A percentile compares a stretch with the other conserved stretches of the same genome.
Conservation (phyloP, 1,284 basidiomycete species). For the Tetrapyrgos nigripes region DNA sequence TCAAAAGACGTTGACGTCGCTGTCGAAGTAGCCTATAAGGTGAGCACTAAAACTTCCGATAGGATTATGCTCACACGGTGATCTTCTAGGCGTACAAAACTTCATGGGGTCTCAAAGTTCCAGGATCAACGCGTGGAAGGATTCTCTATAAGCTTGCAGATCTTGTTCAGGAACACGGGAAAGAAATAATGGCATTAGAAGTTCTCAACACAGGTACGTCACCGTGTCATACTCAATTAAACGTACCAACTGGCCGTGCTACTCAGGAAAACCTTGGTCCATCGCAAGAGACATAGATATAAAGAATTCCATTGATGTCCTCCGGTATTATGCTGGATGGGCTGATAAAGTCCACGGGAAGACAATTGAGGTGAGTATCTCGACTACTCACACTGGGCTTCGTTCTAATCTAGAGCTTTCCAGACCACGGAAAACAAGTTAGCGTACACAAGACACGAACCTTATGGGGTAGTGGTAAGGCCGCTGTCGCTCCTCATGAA, state of each 20-base stretch:
- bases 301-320: constrained; percentile 48
- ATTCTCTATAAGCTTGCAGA: constrained; percentile 74
- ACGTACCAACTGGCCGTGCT: too few relatives aligned
- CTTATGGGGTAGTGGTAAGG: constrained; percentile 81
- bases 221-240: too few relatives aligned
- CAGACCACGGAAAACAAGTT: constrained; percentile 68
- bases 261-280: constrained; percentile 58
- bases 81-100: background rate
- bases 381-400: constrained; percentile 18
- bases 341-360: constrained; percentile 74
- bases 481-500: too few relatives aligned
- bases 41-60: constrained; percentile 24
- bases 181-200: constrained; percentile 78
- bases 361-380: constrained; percentile 58
- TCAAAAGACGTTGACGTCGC: constrained; percentile 30
- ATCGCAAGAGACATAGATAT: constrained; percentile 60
- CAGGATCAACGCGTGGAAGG: constrained; percentile 67
- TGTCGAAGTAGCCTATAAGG: constrained; percentile 55
- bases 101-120: constrained; percentile 66
- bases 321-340: constrained; percentile 57
- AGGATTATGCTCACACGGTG: background rate
- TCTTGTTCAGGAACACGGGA: constrained; percentile 71
- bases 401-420: background rate
- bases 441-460: constrained; percentile 84
- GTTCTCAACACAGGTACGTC: too few relatives aligned